Percentiles rank a stretch among this genome's conserved stretches.
Evolutionary conservation across 139 green algal genomes (phyloP).

Genomic region (Closterium sp.): DNA sequence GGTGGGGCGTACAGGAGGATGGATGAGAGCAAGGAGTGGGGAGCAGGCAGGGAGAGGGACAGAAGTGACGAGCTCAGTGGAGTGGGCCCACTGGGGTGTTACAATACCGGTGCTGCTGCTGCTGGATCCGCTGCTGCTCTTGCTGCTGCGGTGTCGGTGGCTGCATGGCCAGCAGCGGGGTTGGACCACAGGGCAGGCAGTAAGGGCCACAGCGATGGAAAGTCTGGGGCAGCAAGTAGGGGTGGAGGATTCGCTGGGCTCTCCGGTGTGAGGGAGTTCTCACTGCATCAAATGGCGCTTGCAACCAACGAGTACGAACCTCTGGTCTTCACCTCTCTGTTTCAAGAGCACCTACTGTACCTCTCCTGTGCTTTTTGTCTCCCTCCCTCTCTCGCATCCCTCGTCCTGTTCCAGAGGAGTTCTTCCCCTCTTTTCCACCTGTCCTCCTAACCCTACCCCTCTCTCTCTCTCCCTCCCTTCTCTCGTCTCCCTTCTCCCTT

Average conservation of each 20-base stretch:
- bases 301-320: background rate
- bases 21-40: background rate
- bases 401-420: too few species aligned
- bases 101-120: too few species aligned
- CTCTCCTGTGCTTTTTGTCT: background rate
- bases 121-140: background rate
- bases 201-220: background rate
- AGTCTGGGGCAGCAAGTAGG: background rate
- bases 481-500: slow-evolving; percentile 6
- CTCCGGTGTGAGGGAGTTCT: background rate
- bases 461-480: slow-evolving; percentile 9
- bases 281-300: background rate
- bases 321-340: too few species aligned
- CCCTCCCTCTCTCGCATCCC: background rate
- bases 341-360: background rate
- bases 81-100: background rate
- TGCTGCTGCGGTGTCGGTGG: too few species aligned
- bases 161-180: background rate
- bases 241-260: background rate
- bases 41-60: too few species aligned
- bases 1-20: background rate
- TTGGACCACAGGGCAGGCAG: background rate
- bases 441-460: background rate
- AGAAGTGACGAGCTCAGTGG: too few species aligned
- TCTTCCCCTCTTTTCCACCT: too few species aligned